Conservation (phyloP, 2,329 filamentous ascomycete genomes). For the Boeremia lycopersici region DNA sequence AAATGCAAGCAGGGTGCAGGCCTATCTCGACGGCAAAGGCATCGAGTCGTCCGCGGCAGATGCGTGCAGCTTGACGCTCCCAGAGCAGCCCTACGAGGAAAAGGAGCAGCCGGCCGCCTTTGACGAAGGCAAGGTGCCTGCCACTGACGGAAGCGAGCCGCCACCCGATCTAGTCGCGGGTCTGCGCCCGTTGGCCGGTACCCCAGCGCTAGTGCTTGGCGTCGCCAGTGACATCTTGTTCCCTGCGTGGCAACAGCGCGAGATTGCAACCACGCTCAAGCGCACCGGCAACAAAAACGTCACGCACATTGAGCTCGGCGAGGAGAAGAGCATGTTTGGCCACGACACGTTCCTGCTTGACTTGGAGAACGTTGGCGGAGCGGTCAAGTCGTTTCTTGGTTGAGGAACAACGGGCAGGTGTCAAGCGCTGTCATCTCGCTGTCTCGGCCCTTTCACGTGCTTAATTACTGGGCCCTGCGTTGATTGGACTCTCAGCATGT, state of each 20-base stretch:
- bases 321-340: slow-evolving; percentile 92
- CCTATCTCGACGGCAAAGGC: slow-evolving; percentile 44
- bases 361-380: slow-evolving; percentile 87
- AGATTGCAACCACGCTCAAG: slow-evolving; percentile 84
- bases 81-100: slow-evolving; percentile 84
- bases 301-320: slow-evolving; percentile 86
- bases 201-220: slow-evolving; percentile 85
- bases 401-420: slow-evolving; percentile 43
- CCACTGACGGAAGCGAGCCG: slow-evolving; percentile 56
- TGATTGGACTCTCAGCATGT: slow-evolving; percentile 9
- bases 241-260: slow-evolving; percentile 96
- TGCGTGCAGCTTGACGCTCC: slow-evolving; percentile 80
- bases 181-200: slow-evolving; percentile 72
- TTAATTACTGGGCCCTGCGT: not conserved
- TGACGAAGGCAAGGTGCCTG: slow-evolving; percentile 40
- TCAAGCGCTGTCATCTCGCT: slow-evolving; percentile 1
- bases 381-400: slow-evolving; percentile 76
- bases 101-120: slow-evolving; percentile 61
- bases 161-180: slow-evolving; percentile 82
- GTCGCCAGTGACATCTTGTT: slow-evolving; percentile 97
- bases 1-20: slow-evolving; percentile 64
- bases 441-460: slow-evolving; percentile 3
- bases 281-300: slow-evolving; percentile 80
- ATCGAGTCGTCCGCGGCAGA: slow-evolving; percentile 43
- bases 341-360: slow-evolving; percentile 97